Evolutionary conservation across 2,329 filamentous ascomycete genomes (phyloP).

Genomic region (Arthrinium puccinioides): DNA sequence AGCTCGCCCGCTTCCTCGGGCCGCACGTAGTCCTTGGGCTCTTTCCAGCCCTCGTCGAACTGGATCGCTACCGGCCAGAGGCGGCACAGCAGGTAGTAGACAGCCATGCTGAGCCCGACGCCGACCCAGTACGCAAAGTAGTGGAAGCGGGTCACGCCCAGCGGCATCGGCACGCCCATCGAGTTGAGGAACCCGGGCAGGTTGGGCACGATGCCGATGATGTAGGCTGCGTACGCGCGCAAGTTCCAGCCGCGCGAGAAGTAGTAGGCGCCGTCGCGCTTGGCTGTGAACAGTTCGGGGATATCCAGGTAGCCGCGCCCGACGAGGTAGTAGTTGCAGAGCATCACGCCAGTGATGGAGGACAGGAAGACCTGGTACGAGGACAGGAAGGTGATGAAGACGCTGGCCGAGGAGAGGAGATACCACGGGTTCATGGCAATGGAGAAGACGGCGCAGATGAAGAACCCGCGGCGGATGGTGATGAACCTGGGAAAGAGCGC

Average conservation of each 20-base stretch:
- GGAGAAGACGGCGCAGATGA: conserved; percentile 17
- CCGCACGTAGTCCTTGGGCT: conserved; percentile 26
- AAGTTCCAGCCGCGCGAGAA: conserved; percentile 27
- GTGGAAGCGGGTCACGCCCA: conserved; percentile 37
- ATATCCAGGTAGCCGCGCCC: conserved; percentile 2
- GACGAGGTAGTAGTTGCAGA: conserved; percentile 36
- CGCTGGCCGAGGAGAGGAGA: conserved; percentile 20
- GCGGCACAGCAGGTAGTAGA: conserved; percentile 16
- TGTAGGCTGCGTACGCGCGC: conserved; percentile 23
- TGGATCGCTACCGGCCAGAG: conserved; percentile 10
- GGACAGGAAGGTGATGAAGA: conserved; percentile 31
- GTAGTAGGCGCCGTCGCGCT: conserved; percentile 20
- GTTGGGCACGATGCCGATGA: conserved; percentile 26
- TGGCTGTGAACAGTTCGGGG: conserved; percentile 11
- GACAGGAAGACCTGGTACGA: conserved; percentile 35
- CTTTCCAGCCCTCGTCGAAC: conserved; percentile 20
- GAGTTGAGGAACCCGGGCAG: conserved; percentile 33
- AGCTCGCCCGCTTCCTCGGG: conserved; percentile 13
- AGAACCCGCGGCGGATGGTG: conserved; percentile 29
- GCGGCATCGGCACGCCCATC: conserved; percentile 28
- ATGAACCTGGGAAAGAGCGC: conserved; percentile 31
- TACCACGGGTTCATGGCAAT: conserved; percentile 15
- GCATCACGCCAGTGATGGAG: conserved; percentile 31
- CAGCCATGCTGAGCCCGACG: conserved; percentile 32
- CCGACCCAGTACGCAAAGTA: conserved; percentile 49